Base-by-base conservation (phyloP, 495 filamentous ascomycete species). In the Aspergillus hancockii region DNA sequence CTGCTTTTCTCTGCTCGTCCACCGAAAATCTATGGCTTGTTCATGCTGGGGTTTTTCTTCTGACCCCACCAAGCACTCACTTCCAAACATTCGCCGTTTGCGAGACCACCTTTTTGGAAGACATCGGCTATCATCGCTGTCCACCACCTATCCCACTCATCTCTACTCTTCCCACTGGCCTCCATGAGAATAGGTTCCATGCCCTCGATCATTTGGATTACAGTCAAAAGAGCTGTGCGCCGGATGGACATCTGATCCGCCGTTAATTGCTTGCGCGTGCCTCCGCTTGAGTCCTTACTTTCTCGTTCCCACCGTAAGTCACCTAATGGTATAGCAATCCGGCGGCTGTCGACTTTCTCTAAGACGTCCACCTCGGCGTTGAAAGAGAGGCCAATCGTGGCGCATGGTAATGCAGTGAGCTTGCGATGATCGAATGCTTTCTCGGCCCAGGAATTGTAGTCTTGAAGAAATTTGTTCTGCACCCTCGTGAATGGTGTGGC, bases 131-230 rank as follows among this genome's bases (percentile, higher is more conserved):
- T 93, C 88, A 96, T 90, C 63, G 88, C 90, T 34, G 88, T 85
- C 77, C 89, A 86, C 93, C 92, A 96, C 41, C 85, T 78, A 70
- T 96, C 90, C 92, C 91, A 98, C 73, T 97, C 93, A 61, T 95
- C 90, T 66, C 88, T 85, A 65, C 87, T 88, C 77, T 96, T 94
- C 25, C 86, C 89, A 64, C 90, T 92, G 32, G 85, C 84, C 64
- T 96, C 90, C 67, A 88, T 85, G 57, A 97, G 75, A 34, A 93
- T 71, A 28, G 91, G 91, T 72, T 97, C 92, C 72, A 98, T 76
- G 55, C 85, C 86, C 65, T 96, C 91, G 23, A 97, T 92, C 83
- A 92, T 85, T 67, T 92, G 88, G 55, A 92, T 84, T n/a, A 92
- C 85, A 3, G 89, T 90, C 70, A 90, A 75, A 57, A 94, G 82